These are phyloP conservation scores for Plasmodiophora brassicae DNA, from an alignment of 208 protist species.

Conservation along the genomic window DNA sequence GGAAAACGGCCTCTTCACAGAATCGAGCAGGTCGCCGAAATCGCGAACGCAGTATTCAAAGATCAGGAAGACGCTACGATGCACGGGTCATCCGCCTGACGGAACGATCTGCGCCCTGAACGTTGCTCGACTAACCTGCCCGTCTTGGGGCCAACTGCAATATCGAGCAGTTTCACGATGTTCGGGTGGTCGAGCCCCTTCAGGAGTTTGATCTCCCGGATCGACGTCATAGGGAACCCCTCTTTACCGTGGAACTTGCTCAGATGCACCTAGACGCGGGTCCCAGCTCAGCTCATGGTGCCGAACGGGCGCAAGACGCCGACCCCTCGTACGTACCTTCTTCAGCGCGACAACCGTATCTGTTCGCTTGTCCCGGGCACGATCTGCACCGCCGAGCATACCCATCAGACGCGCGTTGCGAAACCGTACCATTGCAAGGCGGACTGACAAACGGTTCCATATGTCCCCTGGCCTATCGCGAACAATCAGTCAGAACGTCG, in stretches of 20 bases:
- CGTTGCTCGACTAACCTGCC: background rate
- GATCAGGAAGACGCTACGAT: conserved; percentile 26
- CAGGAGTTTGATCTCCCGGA: conserved; percentile 29
- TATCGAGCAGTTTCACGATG: conserved; percentile 27
- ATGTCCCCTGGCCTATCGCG: background rate
- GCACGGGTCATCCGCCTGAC: background rate
- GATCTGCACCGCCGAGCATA: too few relatives aligned
- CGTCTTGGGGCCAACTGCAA: conserved; percentile 13
- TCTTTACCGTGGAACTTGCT: background rate
- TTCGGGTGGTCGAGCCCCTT: background rate
- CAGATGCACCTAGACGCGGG: background rate
- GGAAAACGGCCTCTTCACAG: conserved; percentile 3
- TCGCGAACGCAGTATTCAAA: conserved; percentile 38
- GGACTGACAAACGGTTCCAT: background rate
- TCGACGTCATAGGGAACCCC: conserved; percentile 13
- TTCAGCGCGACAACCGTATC: background rate
- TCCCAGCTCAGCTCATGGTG: too few relatives aligned
- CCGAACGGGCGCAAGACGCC: too few relatives aligned
- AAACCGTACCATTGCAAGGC: too few relatives aligned
- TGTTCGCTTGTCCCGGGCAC: background rate
- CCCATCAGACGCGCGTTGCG: too few relatives aligned
- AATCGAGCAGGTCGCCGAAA: conserved; percentile 27
- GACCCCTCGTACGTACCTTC: too few relatives aligned
- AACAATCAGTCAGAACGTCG: background rate
- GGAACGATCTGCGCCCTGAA: background rate